phyloP scores from a whole-genome alignment of 139 green algal genomes.

The Auxenochlorella pyrenoidosa region DNA sequence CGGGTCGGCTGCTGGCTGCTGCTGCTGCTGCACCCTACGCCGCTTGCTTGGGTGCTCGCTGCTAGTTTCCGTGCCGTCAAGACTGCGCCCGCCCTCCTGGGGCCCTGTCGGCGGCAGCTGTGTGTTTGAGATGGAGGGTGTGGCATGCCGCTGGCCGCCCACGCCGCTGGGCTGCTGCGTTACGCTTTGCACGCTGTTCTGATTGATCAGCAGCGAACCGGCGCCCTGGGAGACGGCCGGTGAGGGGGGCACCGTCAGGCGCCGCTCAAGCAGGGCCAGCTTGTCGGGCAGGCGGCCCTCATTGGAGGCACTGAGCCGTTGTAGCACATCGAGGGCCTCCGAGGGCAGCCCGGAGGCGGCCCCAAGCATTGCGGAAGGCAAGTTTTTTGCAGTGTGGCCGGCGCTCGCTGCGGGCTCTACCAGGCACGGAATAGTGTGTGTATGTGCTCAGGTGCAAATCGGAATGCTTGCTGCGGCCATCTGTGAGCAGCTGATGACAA shows the following conservation, averaged over 20 bases:
- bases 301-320: constrained; percentile 11
- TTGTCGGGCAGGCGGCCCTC: constrained; percentile 32
- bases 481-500: no score
- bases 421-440: background rate
- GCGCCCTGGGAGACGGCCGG: background rate
- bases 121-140: constrained; percentile 3
- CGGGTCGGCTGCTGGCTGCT: background rate
- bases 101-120: background rate
- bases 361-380: constrained; percentile 3
- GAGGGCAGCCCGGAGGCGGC: background rate
- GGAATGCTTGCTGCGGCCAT: no score
- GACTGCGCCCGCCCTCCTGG: background rate
- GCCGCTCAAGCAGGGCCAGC: constrained; percentile 41
- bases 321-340: constrained; percentile 30
- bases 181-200: constrained; percentile 44
- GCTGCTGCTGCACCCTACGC: constrained; percentile 5
- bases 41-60: constrained; percentile 32
- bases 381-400: background rate
- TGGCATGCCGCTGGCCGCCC: constrained; percentile 14
- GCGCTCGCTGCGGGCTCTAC: background rate
- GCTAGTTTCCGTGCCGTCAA: constrained; percentile 11
- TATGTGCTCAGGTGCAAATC: no score
- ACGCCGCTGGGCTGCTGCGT: constrained; percentile 18
- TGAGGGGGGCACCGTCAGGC: constrained; percentile 40
- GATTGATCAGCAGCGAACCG: constrained; percentile 3